phyloP scores from a whole-genome alignment of 1,139 yeast genomes.

The Debaryomyces coudertii region DNA sequence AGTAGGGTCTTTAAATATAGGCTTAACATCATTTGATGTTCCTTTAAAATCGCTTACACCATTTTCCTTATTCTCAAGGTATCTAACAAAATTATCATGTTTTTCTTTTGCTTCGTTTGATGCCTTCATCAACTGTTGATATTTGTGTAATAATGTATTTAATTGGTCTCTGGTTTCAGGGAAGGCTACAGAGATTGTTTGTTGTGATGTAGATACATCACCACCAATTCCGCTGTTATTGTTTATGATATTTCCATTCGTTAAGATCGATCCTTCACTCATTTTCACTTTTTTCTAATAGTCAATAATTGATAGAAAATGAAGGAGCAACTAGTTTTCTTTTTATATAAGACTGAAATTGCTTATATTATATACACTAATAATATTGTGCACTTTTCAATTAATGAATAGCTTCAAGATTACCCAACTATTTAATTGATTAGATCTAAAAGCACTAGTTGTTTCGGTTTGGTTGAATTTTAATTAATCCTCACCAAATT shows the following conservation, averaged over 20 bases:
- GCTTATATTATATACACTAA: not conserved
- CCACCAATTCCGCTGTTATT: constrained; percentile 1
- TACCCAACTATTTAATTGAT: constrained; percentile 5
- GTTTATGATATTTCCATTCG: constrained; percentile 5
- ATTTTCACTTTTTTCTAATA: constrained; percentile 3
- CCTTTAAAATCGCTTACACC: constrained; percentile 13
- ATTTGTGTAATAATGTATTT: constrained; percentile 33
- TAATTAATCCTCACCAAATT: constrained; percentile 7
- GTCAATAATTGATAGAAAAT: not conserved
- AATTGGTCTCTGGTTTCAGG: constrained; percentile 39
- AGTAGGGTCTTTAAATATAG: constrained; percentile 23
- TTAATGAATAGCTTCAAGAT: constrained; percentile 3
- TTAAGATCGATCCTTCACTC: constrained; percentile 11
- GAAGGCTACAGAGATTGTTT: constrained; percentile 11
- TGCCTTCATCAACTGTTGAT: constrained; percentile 30
- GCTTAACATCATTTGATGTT: constrained; percentile 10
- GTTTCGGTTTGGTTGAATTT: constrained; percentile 3
- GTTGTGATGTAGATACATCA: not conserved
- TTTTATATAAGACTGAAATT: not conserved
- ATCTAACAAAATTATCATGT: constrained; percentile 18
- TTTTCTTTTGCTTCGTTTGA: constrained; percentile 23
- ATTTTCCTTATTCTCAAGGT: constrained; percentile 17
- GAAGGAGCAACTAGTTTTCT: constrained; percentile 5
- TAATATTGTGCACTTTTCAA: not conserved
- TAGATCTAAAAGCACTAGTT: not conserved